Evolutionary conservation across 2,329 filamentous ascomycete genomes (phyloP), one percentile per base, ranked within the genome.

Genomic region (Colletotrichum cereale): DNA sequence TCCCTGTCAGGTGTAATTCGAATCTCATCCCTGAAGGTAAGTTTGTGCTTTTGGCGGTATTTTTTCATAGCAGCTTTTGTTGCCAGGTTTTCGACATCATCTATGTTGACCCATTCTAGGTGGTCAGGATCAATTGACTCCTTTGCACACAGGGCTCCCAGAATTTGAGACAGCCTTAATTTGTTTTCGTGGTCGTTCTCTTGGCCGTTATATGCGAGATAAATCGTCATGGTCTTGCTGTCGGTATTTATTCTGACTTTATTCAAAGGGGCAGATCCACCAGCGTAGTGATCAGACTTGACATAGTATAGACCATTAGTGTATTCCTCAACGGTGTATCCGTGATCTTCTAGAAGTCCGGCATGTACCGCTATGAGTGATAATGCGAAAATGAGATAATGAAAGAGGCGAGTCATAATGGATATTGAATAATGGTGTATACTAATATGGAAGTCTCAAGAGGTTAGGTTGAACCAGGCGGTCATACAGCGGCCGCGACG

Each of bases 321-420:
- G 29, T 55, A 8, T 0, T 36, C 52, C 31, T 55, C 52, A 18
- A 55, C 52, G 0, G 31, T 55, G 18, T 55, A 55, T 10, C 52
- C 52, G n/a, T 55, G 52, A 7, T 55, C 52, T 0, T 55, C 52
- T 29, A 55, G 36, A 18, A 36, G 29, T 34, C 52, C 52, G 31
- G 52, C 52, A 2, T 55, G 31, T 11, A 55, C 52, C 21, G 26
- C 16, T 0, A 55, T 26, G 0, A 55, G 52, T 0, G 52, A 55
- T 7, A 55, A 34, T 0, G 29, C 31, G 21, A 55, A 18, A 7
- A 55, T 21, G 8, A 55, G 5, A 11, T 2, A 36, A n/a, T n/a
- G 36, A 10, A 29, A 55, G 24, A 97, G 34, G 1, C 36, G 6
- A 38, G 11, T 38, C 36, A 38, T 38, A 38, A 38, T 38, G 36